Percentiles rank a stretch among this genome's conserved stretches.
phyloP scores from a whole-genome alignment of 257 asterid species.

The Petunia axillaris region DNA sequence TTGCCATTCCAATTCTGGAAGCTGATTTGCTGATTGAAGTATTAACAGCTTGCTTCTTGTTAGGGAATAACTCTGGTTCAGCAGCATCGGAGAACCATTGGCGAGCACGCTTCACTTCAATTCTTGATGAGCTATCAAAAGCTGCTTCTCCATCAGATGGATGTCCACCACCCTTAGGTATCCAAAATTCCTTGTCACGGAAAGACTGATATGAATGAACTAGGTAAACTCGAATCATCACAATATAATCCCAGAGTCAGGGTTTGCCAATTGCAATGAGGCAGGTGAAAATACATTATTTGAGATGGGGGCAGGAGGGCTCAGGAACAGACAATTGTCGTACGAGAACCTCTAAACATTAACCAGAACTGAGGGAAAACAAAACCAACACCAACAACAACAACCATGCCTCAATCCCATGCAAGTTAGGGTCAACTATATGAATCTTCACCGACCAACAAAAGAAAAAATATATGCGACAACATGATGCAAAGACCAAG shows the following conservation, averaged over 20 bases:
- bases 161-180: constrained; percentile 66
- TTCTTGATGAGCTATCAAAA: constrained; percentile 60
- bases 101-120: constrained; percentile 67
- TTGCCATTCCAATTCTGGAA: constrained; percentile 45
- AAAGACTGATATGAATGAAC: constrained; percentile 34
- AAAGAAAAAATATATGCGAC: background rate
- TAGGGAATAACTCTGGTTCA: constrained; percentile 65
- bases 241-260: background rate
- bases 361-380: background rate
- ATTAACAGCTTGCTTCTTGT: constrained; percentile 71
- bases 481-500: background rate
- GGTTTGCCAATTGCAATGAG: background rate
- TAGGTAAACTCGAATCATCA: background rate
- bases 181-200: constrained; percentile 82
- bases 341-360: background rate
- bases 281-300: background rate
- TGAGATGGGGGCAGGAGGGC: background rate
- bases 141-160: constrained; percentile 56
- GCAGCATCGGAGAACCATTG: constrained; percentile 64
- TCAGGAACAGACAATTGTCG: background rate
- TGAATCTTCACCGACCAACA: background rate
- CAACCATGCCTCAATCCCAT: too few species aligned
- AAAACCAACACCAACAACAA: too few species aligned
- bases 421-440: too few species aligned
- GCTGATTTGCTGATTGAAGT: constrained; percentile 51